Base-by-base conservation (phyloP, 2,329 filamentous ascomycete species). In the Helicocarpus griseus region DNA sequence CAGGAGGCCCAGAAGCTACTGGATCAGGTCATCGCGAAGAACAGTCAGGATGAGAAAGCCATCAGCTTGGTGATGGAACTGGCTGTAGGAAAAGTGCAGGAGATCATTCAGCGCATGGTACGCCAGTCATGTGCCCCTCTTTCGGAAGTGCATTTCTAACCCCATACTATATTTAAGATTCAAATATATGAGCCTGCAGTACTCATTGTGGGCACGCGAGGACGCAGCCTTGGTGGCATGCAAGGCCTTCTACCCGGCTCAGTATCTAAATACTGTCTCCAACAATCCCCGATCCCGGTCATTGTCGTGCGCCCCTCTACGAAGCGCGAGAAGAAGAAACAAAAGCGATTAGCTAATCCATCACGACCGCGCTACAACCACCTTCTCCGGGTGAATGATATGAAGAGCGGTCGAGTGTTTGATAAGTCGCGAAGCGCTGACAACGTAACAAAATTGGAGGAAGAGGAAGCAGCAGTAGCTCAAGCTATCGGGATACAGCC, bases 191-290 rank as follows among this genome's bases (percentile, higher is more conserved):
- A 95, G 63, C 90, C 90, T 2, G 88, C 87, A 2, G 90, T 95
- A 72, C 78, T 96, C 21, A 85, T 96, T 26, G 90, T 96, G 14
- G 90, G 90, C 40, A 95, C 90, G 1, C 81, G 86, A 60, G 90
- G 90, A 43, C 81, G 89, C 50, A 91, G 86, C 35, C 76, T 95
- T 1, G 88, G 88, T 31, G 89, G 89, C 24, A 83, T 95, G 52
- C 89, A 95, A 65, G 87, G 88, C 45, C 75, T 95, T 28, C 79
- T 95, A 39, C 88, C 87, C 46, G 93, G 89, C 57, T 93, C 87
- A 0, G 90, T 95, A 41, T 94, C 88, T 24, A 95, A 95, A 65
- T 96, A 95, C 70, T 95, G 90, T 62, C 77, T 95, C 11, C 90
- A 96, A 65, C 90, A 95, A 66, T 95, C 87, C 1, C 89, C 90